Conservation (phyloP, 768 basidiomycete genomes). For the Dendrothele bispora region DNA sequence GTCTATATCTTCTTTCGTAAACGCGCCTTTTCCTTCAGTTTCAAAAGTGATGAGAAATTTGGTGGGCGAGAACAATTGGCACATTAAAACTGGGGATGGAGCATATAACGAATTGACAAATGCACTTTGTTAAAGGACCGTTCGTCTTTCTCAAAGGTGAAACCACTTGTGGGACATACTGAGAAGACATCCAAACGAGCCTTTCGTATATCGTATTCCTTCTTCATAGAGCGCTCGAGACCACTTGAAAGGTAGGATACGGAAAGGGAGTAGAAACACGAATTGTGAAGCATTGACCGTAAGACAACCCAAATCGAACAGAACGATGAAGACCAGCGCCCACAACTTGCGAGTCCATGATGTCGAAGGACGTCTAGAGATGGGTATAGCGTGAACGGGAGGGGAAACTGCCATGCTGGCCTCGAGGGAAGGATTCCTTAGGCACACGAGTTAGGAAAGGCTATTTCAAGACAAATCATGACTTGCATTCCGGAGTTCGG, state of each 20-base stretch:
- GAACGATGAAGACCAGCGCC: constrained; percentile 49
- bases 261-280: constrained; percentile 64
- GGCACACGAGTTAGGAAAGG: no score
- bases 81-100: constrained; percentile 61
- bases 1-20: constrained; percentile 60
- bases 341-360: constrained; percentile 53
- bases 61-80: constrained; percentile 82
- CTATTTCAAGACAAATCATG: no score
- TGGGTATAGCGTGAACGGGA: constrained; percentile 46
- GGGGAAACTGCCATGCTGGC: constrained; percentile 7
- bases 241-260: constrained; percentile 58
- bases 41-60: constrained; percentile 73
- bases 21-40: constrained; percentile 60
- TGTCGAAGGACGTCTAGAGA: constrained; percentile 49
- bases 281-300: constrained; percentile 77
- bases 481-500: no score
- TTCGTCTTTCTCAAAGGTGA: background rate
- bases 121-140: no score
- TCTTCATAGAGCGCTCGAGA: constrained; percentile 60
- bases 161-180: constrained; percentile 43
- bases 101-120: no score
- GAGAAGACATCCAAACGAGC: constrained; percentile 72
- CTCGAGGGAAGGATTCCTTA: no score
- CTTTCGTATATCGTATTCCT: constrained; percentile 81
- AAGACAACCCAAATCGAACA: constrained; percentile 66